Conservation (phyloP, 2,329 filamentous ascomycete species). For the Purpureocillium takamizusanense region DNA sequence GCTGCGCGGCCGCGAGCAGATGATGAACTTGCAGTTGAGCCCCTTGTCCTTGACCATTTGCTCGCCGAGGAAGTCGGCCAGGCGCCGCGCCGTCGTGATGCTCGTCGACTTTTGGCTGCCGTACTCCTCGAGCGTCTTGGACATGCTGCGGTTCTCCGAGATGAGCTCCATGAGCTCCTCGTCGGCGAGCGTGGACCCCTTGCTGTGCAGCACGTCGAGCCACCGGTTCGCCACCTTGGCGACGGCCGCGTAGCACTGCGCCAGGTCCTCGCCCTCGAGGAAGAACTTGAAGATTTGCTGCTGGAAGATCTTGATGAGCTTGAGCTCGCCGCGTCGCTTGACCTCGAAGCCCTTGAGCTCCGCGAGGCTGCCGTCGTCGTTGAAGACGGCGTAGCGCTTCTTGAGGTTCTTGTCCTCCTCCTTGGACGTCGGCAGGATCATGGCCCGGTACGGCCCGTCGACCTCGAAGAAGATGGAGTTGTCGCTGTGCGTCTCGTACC, state of each 20-base stretch:
- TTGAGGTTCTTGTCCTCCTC: conserved; percentile 99
- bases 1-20: conserved; percentile 76
- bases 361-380: conserved; percentile 89
- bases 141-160: conserved; percentile 98
- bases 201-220: conserved; percentile 88
- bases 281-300: conserved; percentile 99
- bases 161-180: conserved; percentile 99
- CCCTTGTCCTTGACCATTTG: conserved; percentile 99
- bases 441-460: conserved; percentile 92
- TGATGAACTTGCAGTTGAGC: conserved; percentile 99
- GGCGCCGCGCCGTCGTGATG: conserved; percentile 92
- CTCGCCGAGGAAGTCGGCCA: conserved; percentile 93
- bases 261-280: conserved; percentile 76
- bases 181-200: conserved; percentile 82
- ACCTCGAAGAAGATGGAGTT: conserved; percentile 99
- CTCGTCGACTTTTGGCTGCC: conserved; percentile 93
- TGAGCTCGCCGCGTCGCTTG: conserved; percentile 93
- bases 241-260: conserved; percentile 84
- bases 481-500: conserved; percentile 94
- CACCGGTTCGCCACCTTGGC: conserved; percentile 93
- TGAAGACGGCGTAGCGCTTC: conserved; percentile 98
- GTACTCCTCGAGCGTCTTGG: conserved; percentile 94
- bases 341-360: conserved; percentile 97
- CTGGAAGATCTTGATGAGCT: conserved; percentile 99
- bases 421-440: conserved; percentile 95